Conservation (phyloP, 2,329 filamentous ascomycete species). For the Aspergillus floridensis region DNA sequence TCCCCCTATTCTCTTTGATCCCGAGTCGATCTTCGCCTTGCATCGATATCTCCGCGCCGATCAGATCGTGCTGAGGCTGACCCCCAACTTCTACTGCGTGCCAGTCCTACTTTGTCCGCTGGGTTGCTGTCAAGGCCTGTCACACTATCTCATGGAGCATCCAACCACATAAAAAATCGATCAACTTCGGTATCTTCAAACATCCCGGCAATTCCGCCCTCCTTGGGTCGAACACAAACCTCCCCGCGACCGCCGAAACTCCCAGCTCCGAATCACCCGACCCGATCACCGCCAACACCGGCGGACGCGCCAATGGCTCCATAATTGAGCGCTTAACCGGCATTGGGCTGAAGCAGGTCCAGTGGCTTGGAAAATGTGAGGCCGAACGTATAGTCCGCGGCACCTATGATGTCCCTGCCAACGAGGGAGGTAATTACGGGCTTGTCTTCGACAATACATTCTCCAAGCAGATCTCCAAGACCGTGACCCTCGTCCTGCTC, state of each 20-base stretch:
- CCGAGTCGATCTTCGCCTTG: neutral
- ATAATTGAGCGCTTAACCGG: conserved; percentile 64
- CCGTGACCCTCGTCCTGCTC: conserved; percentile 87
- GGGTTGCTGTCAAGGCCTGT: conserved; percentile 86
- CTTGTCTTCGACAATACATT: conserved; percentile 99
- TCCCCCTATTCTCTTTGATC: neutral
- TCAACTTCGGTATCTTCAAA: conserved; percentile 98
- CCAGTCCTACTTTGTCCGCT: conserved; percentile 96
- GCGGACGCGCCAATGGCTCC: conserved; percentile 64
- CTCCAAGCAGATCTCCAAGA: conserved; percentile 92
- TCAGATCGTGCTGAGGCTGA: conserved; percentile 17
- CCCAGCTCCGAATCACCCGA: conserved; percentile 40
- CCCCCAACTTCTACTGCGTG: conserved; percentile 16
- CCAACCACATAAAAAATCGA: conserved; percentile 95
- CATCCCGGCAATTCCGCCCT: conserved; percentile 73
- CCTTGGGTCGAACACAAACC: conserved; percentile 39
- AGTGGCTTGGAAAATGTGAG: conserved; percentile 92
- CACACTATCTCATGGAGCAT: conserved; percentile 97
- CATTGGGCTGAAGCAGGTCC: conserved; percentile 61
- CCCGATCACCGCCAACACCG: conserved; percentile 31
- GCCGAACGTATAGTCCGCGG: conserved; percentile 93
- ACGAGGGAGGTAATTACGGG: conserved; percentile 88
- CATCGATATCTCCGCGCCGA: neutral
- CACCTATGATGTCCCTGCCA: conserved; percentile 71
- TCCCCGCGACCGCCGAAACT: conserved; percentile 45